Percentiles rank a stretch among this genome's conserved stretches.
These are phyloP conservation scores for Candolleomyces aberdarensis DNA, from an alignment of 768 basidiomycete genomes.

Conservation along the genomic window DNA sequence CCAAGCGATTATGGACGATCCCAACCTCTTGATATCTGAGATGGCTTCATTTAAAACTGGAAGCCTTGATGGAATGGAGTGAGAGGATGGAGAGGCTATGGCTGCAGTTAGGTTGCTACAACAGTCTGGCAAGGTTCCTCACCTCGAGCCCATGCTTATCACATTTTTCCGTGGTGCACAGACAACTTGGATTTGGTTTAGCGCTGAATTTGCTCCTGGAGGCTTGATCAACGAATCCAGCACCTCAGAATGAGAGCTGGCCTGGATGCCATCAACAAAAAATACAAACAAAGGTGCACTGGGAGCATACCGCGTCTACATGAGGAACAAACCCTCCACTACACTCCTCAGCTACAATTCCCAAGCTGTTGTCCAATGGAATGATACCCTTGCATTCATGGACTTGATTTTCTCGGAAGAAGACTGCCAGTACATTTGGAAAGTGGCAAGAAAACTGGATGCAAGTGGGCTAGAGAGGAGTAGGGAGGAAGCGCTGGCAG, in stretches of 20 bases:
- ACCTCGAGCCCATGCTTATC: conserved; percentile 5
- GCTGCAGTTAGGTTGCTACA: too few relatives aligned
- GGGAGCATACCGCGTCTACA: too few relatives aligned
- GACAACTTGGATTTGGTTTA: conserved; percentile 24
- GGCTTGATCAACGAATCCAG: conserved; percentile 20
- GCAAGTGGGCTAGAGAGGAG: too few relatives aligned
- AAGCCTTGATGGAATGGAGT: conserved; percentile 23
- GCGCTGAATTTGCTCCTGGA: conserved; percentile 23
- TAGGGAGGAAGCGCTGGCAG: too few relatives aligned
- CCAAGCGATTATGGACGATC: conserved; percentile 18
- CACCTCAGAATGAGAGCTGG: conserved; percentile 13
- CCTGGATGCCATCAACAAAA: conserved; percentile 31
- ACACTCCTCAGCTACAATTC: too few relatives aligned
- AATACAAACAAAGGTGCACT: conserved; percentile 27
- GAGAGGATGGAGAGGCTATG: conserved; percentile 19
- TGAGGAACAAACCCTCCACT: too few relatives aligned
- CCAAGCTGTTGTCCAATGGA: too few relatives aligned
- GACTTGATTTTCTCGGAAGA: too few relatives aligned
- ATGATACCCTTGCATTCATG: too few relatives aligned
- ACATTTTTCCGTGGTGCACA: conserved; percentile 24
- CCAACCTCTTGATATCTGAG: conserved; percentile 18
- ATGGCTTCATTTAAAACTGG: too few relatives aligned
- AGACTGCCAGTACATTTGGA: too few relatives aligned
- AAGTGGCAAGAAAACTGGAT: too few relatives aligned
- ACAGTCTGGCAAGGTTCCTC: conserved; percentile 18